phyloP scores from a whole-genome alignment of 1,284 basidiomycete species.

The Pseudozyma hubeiensis region DNA sequence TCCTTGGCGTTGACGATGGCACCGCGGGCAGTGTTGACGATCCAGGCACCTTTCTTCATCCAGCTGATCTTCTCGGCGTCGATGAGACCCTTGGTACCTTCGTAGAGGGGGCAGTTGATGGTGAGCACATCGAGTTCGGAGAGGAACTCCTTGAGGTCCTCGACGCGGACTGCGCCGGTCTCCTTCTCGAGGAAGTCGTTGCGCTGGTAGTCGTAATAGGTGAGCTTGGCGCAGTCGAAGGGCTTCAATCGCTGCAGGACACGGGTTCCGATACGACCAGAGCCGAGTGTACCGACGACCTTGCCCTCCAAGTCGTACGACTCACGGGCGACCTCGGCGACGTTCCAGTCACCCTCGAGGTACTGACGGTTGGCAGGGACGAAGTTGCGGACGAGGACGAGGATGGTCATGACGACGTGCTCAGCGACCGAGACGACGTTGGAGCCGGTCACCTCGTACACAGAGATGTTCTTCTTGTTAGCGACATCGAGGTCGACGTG shows the following conservation, averaged over 20 bases:
- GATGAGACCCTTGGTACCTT: constrained; percentile 76
- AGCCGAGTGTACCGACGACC: constrained; percentile 86
- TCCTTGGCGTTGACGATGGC: constrained; percentile 89
- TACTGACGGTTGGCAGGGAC: constrained; percentile 75
- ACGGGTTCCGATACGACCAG: constrained; percentile 64
- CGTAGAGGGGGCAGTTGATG: constrained; percentile 91
- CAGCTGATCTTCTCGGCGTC: constrained; percentile 85
- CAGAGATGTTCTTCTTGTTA: constrained; percentile 83
- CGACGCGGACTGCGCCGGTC: constrained; percentile 81
- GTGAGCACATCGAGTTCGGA: constrained; percentile 83
- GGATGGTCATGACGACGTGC: constrained; percentile 86
- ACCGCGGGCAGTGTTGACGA: constrained; percentile 93
- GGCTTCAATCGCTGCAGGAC: constrained; percentile 87
- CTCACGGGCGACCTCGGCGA: constrained; percentile 68
- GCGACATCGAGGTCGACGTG: constrained; percentile 87
- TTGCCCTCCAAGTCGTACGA: constrained; percentile 88
- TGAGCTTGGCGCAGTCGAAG: constrained; percentile 89
- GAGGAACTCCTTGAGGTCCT: constrained; percentile 86
- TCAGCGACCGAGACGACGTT: constrained; percentile 84
- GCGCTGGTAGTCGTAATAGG: constrained; percentile 91
- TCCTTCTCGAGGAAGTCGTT: constrained; percentile 78
- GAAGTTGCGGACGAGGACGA: constrained; percentile 88
- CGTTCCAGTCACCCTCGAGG: constrained; percentile 57
- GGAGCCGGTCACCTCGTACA: constrained; percentile 79
- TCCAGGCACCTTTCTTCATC: constrained; percentile 88